These are phyloP conservation scores for Misopates orontium DNA, from an alignment of 257 asterid species.

Conservation along the genomic window DNA sequence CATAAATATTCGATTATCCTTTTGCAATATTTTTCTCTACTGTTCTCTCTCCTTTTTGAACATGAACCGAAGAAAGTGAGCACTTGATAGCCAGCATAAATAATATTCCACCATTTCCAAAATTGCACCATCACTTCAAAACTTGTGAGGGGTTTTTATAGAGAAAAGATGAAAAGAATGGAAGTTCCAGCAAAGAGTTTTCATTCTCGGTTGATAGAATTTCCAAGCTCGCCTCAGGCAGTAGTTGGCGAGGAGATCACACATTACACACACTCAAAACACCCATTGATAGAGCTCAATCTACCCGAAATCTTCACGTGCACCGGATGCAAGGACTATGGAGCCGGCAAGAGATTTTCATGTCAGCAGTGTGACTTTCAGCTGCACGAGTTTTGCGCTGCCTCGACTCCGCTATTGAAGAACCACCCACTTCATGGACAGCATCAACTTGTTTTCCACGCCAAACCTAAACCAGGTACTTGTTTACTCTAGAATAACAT, in stretches of 20 bases:
- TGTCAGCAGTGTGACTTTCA: constrained; percentile 77
- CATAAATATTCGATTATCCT: constrained; percentile 12
- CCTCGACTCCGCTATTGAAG: constrained; percentile 49
- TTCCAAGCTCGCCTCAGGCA: constrained; percentile 59
- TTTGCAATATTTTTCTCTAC: not conserved
- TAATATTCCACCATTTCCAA: constrained; percentile 37
- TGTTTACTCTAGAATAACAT: too few species aligned
- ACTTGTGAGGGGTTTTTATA: not conserved
- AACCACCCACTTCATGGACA: constrained; percentile 80
- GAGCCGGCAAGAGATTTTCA: constrained; percentile 66
- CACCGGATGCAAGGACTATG: constrained; percentile 75
- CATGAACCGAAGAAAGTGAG: constrained; percentile 23
- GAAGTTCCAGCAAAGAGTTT: constrained; percentile 1
- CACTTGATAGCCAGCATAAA: constrained; percentile 35
- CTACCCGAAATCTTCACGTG: constrained; percentile 58
- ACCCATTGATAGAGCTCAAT: constrained; percentile 50
- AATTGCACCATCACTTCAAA: constrained; percentile 22
- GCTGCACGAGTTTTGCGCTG: constrained; percentile 76
- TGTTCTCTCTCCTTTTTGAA: constrained; percentile 1
- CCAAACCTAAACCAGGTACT: constrained; percentile 67
- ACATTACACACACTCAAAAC: constrained; percentile 64
- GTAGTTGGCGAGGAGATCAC: constrained; percentile 42
- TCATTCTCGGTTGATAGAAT: constrained; percentile 28
- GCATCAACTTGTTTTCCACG: constrained; percentile 71
- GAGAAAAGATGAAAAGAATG: constrained; percentile 28